These are phyloP conservation scores for Trichosanthes cucumerina DNA, from an alignment of 306 rosid species.

Conservation along the genomic window DNA sequence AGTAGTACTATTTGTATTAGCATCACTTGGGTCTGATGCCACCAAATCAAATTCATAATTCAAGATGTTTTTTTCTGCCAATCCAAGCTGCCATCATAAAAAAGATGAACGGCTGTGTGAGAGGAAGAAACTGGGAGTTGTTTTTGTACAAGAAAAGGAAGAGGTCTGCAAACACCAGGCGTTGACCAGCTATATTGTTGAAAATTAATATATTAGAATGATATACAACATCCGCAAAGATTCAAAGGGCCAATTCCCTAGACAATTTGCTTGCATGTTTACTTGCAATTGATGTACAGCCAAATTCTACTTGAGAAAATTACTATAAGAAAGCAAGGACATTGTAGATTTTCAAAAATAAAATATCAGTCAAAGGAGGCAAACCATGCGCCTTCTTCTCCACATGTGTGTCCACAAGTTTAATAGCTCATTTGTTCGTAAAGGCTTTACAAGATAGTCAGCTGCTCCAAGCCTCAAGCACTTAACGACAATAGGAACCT, in stretches of 20 bases:
- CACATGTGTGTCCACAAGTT: slow-evolving; percentile 99
- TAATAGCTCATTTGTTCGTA: slow-evolving; percentile 91
- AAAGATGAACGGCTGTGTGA: background rate
- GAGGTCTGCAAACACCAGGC: background rate
- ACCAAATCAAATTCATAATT: slow-evolving; percentile 67
- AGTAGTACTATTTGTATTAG: slow-evolving; percentile 83
- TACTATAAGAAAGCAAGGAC: background rate
- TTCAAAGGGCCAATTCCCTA: background rate
- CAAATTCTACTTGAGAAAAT: background rate
- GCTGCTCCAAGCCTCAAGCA: slow-evolving; percentile 99
- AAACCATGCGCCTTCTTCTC: slow-evolving; percentile 97
- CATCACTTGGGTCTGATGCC: slow-evolving; percentile 85
- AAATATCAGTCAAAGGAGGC: slow-evolving; percentile 12
- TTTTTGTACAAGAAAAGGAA: background rate
- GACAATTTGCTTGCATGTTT: background rate
- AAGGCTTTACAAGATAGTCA: slow-evolving; percentile 97
- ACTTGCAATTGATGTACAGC: background rate
- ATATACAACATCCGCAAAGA: background rate
- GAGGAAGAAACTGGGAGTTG: background rate
- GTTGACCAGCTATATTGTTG: background rate
- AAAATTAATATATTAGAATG: background rate
- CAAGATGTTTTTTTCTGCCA: slow-evolving; percentile 73
- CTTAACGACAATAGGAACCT: slow-evolving; percentile 88
- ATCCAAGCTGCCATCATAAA: slow-evolving; percentile 76
- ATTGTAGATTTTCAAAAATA: background rate